Evolutionary conservation across 768 basidiomycete species (phyloP), one percentile per base, ranked within the genome.

Genomic region (Phlebiopsis flavidoalba): DNA sequence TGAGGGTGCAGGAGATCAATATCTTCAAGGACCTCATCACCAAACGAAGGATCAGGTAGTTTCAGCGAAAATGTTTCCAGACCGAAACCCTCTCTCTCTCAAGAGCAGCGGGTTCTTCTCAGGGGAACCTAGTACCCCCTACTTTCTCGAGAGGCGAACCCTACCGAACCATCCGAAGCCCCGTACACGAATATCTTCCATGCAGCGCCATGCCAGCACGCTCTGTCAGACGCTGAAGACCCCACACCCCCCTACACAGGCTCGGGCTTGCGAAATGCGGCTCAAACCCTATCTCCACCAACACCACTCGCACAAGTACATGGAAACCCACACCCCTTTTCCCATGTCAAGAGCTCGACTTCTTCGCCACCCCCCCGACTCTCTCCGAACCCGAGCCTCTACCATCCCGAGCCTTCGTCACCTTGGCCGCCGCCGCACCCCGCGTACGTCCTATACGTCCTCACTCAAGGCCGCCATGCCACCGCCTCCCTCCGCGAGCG

Each of bases 11-110:
- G 15, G 61, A 62, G n/a, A 50, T 58, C 46, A 33, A 22, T 11
- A 33, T 61, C 22, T 62, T 62, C 57, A 53, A 48, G 19, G 61
- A 62, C 36, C 61, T 62, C 19, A 62, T 62, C 19, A 62, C 61
- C 22, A 52, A 26, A n/a, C 46, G 37, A 21, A 33, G 52, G 31
- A 36, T 26, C 26, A 36, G 40, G 17, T 17, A 3, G 11, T 8
- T 3, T 10, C 40, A 43, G 17, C n/a, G n/a, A n/a, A 43, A 8
- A 43, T 17, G 40, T 12, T 43, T 43, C 40, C 40, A 12, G 17
- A 43, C 40, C 40, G 17, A 43, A 17, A 43, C 17, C 40, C 12
- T 17, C 17, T 10, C 40, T 43, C 12, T 17, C 40, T 17, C 11
- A 43, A 17, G 40, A 43, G n/a, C 40, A 43, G 40, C 17, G 40